These are phyloP conservation scores for Aureobasidium sp. DNA, from an alignment of 2,329 filamentous ascomycete genomes.

Conservation along the genomic window DNA sequence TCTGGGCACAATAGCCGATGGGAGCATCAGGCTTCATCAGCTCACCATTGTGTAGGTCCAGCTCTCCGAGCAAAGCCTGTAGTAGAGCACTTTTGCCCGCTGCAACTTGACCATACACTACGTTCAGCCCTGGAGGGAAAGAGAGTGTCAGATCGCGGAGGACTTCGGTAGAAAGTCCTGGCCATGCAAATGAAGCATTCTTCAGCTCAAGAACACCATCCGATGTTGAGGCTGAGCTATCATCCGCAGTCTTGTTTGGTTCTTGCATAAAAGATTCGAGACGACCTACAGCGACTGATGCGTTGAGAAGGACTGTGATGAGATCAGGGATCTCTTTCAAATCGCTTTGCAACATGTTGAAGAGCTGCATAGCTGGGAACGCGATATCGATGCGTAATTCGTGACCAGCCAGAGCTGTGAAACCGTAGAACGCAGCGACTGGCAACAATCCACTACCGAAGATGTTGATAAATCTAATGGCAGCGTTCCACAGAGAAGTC, in stretches of 20 bases:
- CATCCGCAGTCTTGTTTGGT: conserved; percentile 53
- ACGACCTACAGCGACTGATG: conserved; percentile 69
- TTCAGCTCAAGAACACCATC: conserved; percentile 40
- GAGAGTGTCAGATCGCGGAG: conserved; percentile 45
- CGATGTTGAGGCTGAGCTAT: conserved; percentile 25
- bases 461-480: conserved; percentile 61
- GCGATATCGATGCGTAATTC: conserved; percentile 70
- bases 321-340: conserved; percentile 67
- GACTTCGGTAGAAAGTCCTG: conserved; percentile 52
- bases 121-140: conserved; percentile 49
- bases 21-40: conserved; percentile 46
- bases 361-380: conserved; percentile 78
- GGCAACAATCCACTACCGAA: conserved; percentile 68
- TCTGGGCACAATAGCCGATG: conserved; percentile 56
- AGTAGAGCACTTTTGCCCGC: conserved; percentile 55
- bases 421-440: conserved; percentile 71
- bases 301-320: conserved; percentile 69
- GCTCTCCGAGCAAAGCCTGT: conserved; percentile 50
- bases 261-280: conserved; percentile 84
- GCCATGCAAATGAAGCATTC: conserved; percentile 70
- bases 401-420: conserved; percentile 60
- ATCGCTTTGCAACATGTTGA: conserved; percentile 63
- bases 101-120: conserved; percentile 55
- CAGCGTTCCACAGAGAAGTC: conserved; percentile 52
- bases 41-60: conserved; percentile 44